Base-by-base conservation (phyloP, 768 basidiomycete species). In the Suillus spraguei region DNA sequence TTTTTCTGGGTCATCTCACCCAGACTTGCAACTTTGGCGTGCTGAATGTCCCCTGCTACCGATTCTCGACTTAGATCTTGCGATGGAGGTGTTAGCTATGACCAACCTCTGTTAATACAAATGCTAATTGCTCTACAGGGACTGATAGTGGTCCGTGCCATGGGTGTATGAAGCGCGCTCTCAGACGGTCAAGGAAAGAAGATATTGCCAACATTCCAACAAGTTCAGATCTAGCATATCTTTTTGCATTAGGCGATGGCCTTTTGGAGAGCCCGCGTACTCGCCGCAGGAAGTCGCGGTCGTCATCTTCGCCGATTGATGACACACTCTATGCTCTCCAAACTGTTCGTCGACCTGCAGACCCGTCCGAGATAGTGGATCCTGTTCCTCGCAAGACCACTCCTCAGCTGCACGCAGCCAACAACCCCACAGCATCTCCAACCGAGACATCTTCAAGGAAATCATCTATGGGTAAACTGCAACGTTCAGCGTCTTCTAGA, bases 211-310 rank as follows among this genome's bases (percentile, higher is more conserved):
- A 28, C 24, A 17, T 13, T 14, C 46, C 46, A n/a, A 10, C 46
- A 50, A 50, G 49, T 50, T 50, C 49, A 16, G 49, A 50, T 50
- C 49, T 50, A 28, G 49, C 24, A 50, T 9, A 24, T 14, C 49
- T 50, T 17, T 28, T 50, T 50, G 49, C 49, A 28, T 28, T 50
- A 17, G 8, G 24, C 47, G 47, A 49, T 2, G 16, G 14, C 28
- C 28, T 28, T 16, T 49, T 24, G 2, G 14, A 49, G 47, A 6
- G 14, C 47, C 47, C 24, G 14, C 16, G 16, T 28, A 28, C 49
- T 50, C 49, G 24, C 24, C 16, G 28, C 5, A 28, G 24, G 24
- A 28, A 50, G 16, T 50, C 24, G 16, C 9, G 28, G 16, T 50
- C 24, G 16, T 17, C 49, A 16, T 50, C 49, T 16, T 28, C 49